A percentile compares a stretch with the other conserved stretches of the same genome.
These are phyloP conservation scores for Gynochthodes officinalis DNA, from an alignment of 257 asterid species.

Conservation along the genomic window DNA sequence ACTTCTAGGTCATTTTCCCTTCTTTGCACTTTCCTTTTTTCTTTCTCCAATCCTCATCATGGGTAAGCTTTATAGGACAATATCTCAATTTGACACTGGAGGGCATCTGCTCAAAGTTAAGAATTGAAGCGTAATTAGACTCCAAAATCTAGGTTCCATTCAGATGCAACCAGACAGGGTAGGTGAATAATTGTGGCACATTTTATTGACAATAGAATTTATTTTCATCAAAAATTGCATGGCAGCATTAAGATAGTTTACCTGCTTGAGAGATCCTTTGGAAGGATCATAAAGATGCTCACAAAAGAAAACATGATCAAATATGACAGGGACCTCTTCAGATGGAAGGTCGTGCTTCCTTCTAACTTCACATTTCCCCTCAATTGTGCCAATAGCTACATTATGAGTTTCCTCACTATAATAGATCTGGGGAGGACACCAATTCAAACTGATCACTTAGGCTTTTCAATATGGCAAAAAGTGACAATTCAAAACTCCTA, in stretches of 20 bases:
- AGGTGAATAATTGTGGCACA: background rate
- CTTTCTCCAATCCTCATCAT: constrained; percentile 41
- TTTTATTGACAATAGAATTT: too few relatives aligned
- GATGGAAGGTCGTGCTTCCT: constrained; percentile 68
- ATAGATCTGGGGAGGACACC: constrained; percentile 55
- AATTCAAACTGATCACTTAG: constrained; percentile 19
- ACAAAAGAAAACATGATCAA: constrained; percentile 83
- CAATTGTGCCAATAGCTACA: constrained; percentile 51
- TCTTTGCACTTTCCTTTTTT: constrained; percentile 80
- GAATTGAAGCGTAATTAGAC: constrained; percentile 1
- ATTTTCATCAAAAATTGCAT: background rate
- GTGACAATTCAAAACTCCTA: constrained; percentile 2
- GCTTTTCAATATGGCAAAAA: constrained; percentile 9
- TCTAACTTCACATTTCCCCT: constrained; percentile 86
- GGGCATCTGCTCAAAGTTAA: constrained; percentile 65
- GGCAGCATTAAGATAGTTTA: constrained; percentile 13
- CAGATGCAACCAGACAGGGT: background rate
- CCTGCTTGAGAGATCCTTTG: constrained; percentile 83
- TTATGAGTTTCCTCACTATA: constrained; percentile 73
- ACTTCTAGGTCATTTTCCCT: constrained; percentile 54
- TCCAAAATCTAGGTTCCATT: background rate
- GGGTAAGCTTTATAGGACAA: constrained; percentile 41
- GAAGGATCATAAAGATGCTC: constrained; percentile 77
- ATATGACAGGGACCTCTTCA: constrained; percentile 56
- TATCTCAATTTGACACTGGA: constrained; percentile 52